Percentiles rank a stretch among this genome's conserved stretches.
phyloP scores from a whole-genome alignment of 73 alveolate species.

The Paramecium pentaurelia region DNA sequence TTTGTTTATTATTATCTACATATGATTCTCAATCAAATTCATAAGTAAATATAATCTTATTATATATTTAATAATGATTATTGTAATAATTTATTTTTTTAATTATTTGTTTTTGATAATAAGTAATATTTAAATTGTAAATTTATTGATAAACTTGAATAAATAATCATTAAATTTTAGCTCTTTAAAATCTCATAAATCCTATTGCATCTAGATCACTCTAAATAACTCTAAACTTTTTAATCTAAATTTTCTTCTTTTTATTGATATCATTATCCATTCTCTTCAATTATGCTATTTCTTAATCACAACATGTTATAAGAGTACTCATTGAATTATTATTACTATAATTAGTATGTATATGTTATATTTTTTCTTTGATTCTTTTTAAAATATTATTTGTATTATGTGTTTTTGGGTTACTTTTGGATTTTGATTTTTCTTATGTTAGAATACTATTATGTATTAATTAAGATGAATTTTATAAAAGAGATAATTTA shows the following conservation, averaged over 20 bases:
- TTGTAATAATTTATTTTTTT: too few species aligned
- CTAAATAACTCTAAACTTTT: neutral
- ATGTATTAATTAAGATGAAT: neutral
- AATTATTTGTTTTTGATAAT: too few species aligned
- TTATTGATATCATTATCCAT: neutral
- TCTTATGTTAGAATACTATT: neutral
- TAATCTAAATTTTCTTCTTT: neutral
- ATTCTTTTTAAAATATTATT: neutral
- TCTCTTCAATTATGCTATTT: neutral
- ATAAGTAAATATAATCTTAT: too few species aligned
- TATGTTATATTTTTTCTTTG: neutral
- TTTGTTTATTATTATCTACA: too few species aligned
- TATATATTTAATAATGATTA: too few species aligned
- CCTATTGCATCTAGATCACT: neutral
- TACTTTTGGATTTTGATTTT: neutral
- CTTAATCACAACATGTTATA: neutral
- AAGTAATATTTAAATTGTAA: neutral
- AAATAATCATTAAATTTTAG: neutral
- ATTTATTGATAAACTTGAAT: neutral
- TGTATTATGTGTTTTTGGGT: neutral
- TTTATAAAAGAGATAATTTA: neutral
- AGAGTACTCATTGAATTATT: constrained; percentile 8
- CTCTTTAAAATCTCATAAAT: neutral
- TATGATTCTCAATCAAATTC: too few species aligned
- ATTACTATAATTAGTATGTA: neutral